phyloP scores from a whole-genome alignment of 208 protist genomes.

The Trypanosoma avium region DNA sequence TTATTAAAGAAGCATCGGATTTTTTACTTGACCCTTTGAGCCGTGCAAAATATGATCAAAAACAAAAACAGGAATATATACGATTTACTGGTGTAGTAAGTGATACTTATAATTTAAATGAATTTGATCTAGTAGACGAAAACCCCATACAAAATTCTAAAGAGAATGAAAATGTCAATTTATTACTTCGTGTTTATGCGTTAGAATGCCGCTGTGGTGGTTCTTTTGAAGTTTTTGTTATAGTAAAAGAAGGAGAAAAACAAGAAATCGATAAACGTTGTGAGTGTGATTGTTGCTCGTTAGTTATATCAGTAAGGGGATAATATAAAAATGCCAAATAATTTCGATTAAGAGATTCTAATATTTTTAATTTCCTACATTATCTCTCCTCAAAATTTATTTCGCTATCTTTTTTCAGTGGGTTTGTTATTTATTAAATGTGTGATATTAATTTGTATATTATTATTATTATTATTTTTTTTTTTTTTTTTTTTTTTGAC shows the following conservation, averaged over 20 bases:
- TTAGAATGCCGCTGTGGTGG: conserved; percentile 82
- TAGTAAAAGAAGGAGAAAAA: conserved; percentile 4
- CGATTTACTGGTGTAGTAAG: conserved; percentile 53
- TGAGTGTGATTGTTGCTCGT: conserved; percentile 83
- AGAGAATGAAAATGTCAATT: background rate
- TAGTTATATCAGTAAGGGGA: conserved; percentile 58
- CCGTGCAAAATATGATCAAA: conserved; percentile 53
- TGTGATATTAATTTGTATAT: no score
- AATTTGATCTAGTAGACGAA: conserved; percentile 44
- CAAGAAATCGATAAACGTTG: conserved; percentile 17
- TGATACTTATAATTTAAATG: conserved; percentile 50
- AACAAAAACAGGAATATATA: conserved; percentile 33
- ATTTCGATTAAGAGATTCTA: no score
- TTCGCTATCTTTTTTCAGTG: no score
- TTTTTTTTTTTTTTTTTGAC: no score
- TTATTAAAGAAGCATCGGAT: conserved; percentile 68
- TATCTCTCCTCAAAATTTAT: no score
- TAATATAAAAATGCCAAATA: no score
- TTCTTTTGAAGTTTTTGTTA: conserved; percentile 59
- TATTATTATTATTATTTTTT: no score
- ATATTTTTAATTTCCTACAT: no score
- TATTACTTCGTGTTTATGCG: conserved; percentile 44
- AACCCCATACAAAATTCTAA: background rate
- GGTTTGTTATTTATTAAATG: no score
- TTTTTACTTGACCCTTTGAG: conserved; percentile 60